Percentiles rank a stretch among this genome's conserved stretches.
phyloP scores from a whole-genome alignment of 371 early-diverging fungal genomes.

The Blakeslea trispora region DNA sequence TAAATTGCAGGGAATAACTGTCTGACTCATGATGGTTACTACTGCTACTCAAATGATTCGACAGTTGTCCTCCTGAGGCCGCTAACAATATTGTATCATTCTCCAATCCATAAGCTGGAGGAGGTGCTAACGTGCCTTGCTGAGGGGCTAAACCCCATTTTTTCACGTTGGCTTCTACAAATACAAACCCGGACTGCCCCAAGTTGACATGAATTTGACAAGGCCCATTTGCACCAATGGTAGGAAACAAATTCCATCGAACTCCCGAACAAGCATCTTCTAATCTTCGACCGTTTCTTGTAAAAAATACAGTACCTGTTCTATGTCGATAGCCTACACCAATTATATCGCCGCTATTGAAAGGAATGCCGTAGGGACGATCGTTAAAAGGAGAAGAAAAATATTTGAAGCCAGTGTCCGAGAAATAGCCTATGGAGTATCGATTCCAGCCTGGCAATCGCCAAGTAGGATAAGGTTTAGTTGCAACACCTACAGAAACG shows the following conservation, averaged over 20 bases:
- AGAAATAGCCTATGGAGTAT: conserved; percentile 73
- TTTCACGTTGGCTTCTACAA: conserved; percentile 83
- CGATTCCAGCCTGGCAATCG: conserved; percentile 75
- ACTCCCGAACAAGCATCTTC: conserved; percentile 62
- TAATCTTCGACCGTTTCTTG: conserved; percentile 69
- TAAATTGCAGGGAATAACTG: conserved; percentile 12
- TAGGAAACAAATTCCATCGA: conserved; percentile 62
- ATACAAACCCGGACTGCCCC: conserved; percentile 61
- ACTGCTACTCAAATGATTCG: not conserved
- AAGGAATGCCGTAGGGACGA: conserved; percentile 59
- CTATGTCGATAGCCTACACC: conserved; percentile 81
- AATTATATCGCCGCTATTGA: conserved; percentile 72
- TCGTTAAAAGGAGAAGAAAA: conserved; percentile 68
- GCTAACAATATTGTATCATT: conserved; percentile 49
- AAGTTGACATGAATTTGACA: conserved; percentile 66
- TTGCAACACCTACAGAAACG: conserved; percentile 67
- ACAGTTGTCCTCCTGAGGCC: not conserved
- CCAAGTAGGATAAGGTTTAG: conserved; percentile 71
- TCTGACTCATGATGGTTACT: not conserved
- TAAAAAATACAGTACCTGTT: conserved; percentile 76
- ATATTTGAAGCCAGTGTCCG: conserved; percentile 64
- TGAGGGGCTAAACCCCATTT: conserved; percentile 80
- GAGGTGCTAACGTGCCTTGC: conserved; percentile 70
- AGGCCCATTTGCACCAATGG: conserved; percentile 68
- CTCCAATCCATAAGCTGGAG: conserved; percentile 66